phyloP scores from a whole-genome alignment of 2,329 filamentous ascomycete genomes.

The Akanthomyces muscarius region DNA sequence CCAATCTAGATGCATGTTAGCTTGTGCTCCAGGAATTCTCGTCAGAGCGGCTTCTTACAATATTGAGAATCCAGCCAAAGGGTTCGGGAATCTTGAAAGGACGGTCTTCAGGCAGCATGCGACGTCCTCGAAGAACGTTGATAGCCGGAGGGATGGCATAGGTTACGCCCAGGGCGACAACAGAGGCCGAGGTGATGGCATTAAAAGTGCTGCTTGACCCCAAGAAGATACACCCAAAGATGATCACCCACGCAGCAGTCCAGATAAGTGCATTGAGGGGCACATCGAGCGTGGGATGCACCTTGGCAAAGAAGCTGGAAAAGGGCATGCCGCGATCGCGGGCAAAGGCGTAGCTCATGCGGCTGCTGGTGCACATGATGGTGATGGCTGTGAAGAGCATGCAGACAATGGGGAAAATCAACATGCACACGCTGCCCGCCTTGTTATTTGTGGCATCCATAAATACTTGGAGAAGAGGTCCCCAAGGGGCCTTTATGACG shows the following conservation, averaged over 20 bases:
- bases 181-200: constrained; percentile 65
- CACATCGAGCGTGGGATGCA: constrained; percentile 58
- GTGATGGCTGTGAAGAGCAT: constrained; percentile 59
- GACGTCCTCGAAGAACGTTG: constrained; percentile 39
- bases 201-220: constrained; percentile 64
- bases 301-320: constrained; percentile 55
- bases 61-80: constrained; percentile 13
- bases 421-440: constrained; percentile 57
- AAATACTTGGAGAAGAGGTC: constrained; percentile 59
- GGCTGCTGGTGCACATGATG: constrained; percentile 62
- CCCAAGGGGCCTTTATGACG: constrained; percentile 52
- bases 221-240: constrained; percentile 68
- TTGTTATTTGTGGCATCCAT: constrained; percentile 58
- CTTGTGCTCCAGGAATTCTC: neutral
- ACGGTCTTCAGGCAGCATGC: constrained; percentile 12
- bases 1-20: constrained; percentile 34
- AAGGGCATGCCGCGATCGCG: constrained; percentile 62
- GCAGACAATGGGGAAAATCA: constrained; percentile 63
- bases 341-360: constrained; percentile 65
- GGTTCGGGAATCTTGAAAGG: constrained; percentile 14
- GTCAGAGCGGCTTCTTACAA: neutral
- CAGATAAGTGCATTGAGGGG: constrained; percentile 66
- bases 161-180: constrained; percentile 67
- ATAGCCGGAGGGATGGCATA: constrained; percentile 72
- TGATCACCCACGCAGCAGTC: constrained; percentile 56